These are phyloP conservation scores for Hippophae rhamnoides DNA, from an alignment of 306 rosid genomes.

Conservation along the genomic window DNA sequence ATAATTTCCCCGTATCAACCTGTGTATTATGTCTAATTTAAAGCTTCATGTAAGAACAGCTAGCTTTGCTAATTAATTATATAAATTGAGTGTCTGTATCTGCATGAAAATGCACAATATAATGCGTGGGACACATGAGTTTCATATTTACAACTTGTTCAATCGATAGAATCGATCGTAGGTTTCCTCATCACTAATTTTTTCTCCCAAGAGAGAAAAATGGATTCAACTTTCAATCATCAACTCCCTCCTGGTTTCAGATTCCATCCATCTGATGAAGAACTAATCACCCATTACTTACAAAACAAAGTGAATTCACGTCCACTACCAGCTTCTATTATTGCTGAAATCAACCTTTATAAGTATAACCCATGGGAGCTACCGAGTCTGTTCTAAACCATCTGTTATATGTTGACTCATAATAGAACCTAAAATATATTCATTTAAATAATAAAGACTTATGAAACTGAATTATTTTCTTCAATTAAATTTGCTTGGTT, in stretches of 20 bases:
- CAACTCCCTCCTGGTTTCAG: slow-evolving; percentile 70
- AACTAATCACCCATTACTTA: slow-evolving; percentile 73
- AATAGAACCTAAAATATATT: slow-evolving; percentile 1
- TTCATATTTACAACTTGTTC: too few relatives aligned
- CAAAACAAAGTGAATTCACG: slow-evolving; percentile 42
- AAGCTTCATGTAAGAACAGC: too few relatives aligned
- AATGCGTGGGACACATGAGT: too few relatives aligned
- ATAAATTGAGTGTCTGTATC: too few relatives aligned
- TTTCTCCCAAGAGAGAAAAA: slow-evolving; percentile 34
- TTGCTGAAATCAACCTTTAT: slow-evolving; percentile 58
- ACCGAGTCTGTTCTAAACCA: slow-evolving; percentile 41
- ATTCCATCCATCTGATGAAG: slow-evolving; percentile 81
- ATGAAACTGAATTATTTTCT: not conserved
- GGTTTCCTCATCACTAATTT: too few relatives aligned
- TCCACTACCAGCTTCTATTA: slow-evolving; percentile 59
- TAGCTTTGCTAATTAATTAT: too few relatives aligned
- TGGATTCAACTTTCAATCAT: slow-evolving; percentile 14
- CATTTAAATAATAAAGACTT: slow-evolving; percentile 4
- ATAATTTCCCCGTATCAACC: too few relatives aligned
- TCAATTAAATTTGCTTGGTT: not conserved
- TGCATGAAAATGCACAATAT: too few relatives aligned
- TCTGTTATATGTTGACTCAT: slow-evolving; percentile 1
- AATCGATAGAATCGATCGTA: too few relatives aligned
- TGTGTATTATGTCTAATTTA: too few relatives aligned
- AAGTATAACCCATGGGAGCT: slow-evolving; percentile 75